Conservation (phyloP, 2,329 filamentous ascomycete species). For the Eutypa lata region DNA sequence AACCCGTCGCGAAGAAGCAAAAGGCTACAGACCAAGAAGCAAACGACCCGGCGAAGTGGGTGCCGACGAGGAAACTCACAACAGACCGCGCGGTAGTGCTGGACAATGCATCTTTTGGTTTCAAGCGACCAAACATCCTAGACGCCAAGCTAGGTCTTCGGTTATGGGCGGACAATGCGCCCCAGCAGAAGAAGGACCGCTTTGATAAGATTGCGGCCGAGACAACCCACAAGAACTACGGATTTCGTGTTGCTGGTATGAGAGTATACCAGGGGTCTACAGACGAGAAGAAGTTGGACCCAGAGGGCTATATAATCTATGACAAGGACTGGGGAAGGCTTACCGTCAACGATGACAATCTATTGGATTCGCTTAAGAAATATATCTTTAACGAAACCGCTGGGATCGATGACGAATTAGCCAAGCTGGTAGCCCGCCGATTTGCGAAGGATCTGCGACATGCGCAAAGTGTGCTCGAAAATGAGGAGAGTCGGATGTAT, state of each 20-base stretch:
- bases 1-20: constrained; percentile 17
- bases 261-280: constrained; percentile 57
- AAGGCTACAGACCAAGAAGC: background rate
- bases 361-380: constrained; percentile 50
- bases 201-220: constrained; percentile 57
- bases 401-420: constrained; percentile 57
- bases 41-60: constrained; percentile 36
- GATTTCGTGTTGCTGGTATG: constrained; percentile 66
- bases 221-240: constrained; percentile 59
- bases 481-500: constrained; percentile 61
- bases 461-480: constrained; percentile 51
- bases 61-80: constrained; percentile 58
- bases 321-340: constrained; percentile 61
- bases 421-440: constrained; percentile 50
- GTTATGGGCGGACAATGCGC: constrained; percentile 77
- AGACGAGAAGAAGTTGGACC: constrained; percentile 47
- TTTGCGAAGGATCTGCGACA: constrained; percentile 52
- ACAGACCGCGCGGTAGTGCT: constrained; percentile 81
- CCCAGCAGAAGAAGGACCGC: constrained; percentile 54
- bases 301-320: constrained; percentile 57
- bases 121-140: constrained; percentile 81
- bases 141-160: constrained; percentile 88
- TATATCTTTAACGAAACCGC: constrained; percentile 59
- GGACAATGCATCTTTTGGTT: constrained; percentile 79
- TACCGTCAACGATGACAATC: constrained; percentile 49